Conservation (phyloP, 169 alveolate genomes). For the Cryptosporidium sp. region DNA sequence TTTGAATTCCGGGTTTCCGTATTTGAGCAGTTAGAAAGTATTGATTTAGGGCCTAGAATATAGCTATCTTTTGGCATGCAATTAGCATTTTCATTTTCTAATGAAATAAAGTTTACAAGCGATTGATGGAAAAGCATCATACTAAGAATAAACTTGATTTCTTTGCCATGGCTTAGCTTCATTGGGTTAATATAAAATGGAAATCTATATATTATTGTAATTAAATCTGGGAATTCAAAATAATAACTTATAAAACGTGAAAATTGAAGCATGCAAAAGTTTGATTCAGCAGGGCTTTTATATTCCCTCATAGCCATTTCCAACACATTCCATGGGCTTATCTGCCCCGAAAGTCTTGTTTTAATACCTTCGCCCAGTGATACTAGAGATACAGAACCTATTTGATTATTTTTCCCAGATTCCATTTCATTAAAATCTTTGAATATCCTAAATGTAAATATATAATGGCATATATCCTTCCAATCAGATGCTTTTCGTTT, state of each 20-base stretch:
- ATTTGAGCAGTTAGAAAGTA: neutral
- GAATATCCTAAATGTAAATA: constrained; percentile 43
- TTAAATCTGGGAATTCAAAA: constrained; percentile 35
- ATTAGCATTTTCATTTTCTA: neutral
- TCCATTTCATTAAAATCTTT: neutral
- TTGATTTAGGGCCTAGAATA: neutral
- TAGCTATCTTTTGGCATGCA: neutral
- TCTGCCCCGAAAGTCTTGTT: constrained; percentile 73
- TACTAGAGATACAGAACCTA: constrained; percentile 37
- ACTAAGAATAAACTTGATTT: constrained; percentile 24
- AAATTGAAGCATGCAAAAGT: constrained; percentile 14
- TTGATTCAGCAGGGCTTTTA: neutral
- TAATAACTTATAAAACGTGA: constrained; percentile 8
- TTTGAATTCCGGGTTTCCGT: neutral
- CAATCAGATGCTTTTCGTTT: constrained; percentile 25
- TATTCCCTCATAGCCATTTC: constrained; percentile 23
- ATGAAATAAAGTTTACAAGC: constrained; percentile 7
- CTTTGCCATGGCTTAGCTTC: constrained; percentile 35
- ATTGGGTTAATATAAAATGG: constrained; percentile 34
- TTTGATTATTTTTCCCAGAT: neutral
- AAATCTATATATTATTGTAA: constrained; percentile 46
- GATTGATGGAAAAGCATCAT: constrained; percentile 60
- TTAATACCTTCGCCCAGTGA: constrained; percentile 69
- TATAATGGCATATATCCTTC: constrained; percentile 42
- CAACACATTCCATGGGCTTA: constrained; percentile 60